Conservation (phyloP, 2,329 filamentous ascomycete genomes). For the Orbilia brochopaga region DNA sequence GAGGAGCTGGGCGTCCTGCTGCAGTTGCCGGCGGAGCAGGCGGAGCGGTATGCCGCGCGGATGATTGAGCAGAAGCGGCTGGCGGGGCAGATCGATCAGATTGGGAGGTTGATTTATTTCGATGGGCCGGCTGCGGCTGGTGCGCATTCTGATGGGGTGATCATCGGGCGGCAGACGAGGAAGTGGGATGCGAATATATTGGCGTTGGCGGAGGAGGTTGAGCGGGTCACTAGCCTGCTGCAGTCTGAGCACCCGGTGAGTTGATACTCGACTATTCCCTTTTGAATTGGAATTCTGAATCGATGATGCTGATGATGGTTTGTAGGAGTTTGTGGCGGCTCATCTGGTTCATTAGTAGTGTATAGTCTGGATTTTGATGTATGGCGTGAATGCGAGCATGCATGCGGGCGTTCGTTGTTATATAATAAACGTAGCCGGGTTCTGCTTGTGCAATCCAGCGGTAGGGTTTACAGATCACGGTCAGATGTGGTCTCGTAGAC, state of each 20-base stretch:
- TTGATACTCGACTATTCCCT: conserved; percentile 27
- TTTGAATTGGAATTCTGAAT: background rate
- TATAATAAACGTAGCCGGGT: conserved; percentile 8
- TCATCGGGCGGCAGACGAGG: conserved; percentile 73
- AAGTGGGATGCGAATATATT: conserved; percentile 91
- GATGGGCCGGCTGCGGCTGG: conserved; percentile 74
- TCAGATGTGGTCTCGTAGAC: no score
- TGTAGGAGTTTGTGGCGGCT: conserved; percentile 65
- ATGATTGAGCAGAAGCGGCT: conserved; percentile 97
- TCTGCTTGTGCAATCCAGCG: no score
- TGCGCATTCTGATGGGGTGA: conserved; percentile 69
- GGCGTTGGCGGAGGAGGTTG: conserved; percentile 84
- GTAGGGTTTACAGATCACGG: no score
- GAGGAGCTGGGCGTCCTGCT: conserved; percentile 77
- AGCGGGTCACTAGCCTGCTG: conserved; percentile 80
- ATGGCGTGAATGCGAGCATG: background rate
- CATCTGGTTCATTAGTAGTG: conserved; percentile 59
- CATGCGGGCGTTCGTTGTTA: conserved; percentile 30
- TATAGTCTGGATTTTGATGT: background rate
- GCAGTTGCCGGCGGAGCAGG: conserved; percentile 77
- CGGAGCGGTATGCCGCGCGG: conserved; percentile 86
- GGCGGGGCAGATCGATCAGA: conserved; percentile 89
- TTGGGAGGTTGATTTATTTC: conserved; percentile 86
- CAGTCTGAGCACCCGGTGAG: conserved; percentile 78
- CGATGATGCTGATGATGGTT: conserved; percentile 12